Evolutionary conservation across 129 eudicot genomes (phyloP).

Genomic region (sunflower (Helianthus annuus)): DNA sequence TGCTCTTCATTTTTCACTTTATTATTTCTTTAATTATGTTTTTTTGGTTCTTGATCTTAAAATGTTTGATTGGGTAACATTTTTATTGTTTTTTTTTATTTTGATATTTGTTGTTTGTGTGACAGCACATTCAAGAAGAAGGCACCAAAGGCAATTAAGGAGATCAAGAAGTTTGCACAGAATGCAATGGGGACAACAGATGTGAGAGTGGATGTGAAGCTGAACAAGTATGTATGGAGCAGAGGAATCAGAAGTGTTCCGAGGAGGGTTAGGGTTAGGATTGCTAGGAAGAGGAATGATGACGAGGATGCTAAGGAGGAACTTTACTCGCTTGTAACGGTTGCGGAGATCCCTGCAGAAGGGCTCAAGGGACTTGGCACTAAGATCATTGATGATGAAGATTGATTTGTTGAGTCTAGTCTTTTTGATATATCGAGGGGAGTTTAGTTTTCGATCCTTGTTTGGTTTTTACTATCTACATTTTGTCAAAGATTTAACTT

Average conservation of each 20-base stretch:
- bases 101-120: not conserved
- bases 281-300: constrained; percentile 17
- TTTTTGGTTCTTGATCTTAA: not conserved
- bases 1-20: not conserved
- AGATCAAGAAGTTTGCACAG: constrained; percentile 18
- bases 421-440: not conserved
- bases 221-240: constrained; percentile 14
- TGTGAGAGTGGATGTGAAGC: constrained; percentile 19
- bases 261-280: constrained; percentile 17
- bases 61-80: not conserved
- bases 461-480: not conserved
- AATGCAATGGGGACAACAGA: constrained; percentile 13
- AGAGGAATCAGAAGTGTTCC: constrained; percentile 21
- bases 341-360: not conserved
- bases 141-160: constrained; percentile 18
- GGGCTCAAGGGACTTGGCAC: constrained; percentile 18
- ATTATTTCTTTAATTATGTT: not conserved
- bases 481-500: not conserved
- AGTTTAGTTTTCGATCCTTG: constrained; percentile 2
- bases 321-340: constrained; percentile 20
- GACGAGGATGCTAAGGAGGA: constrained; percentile 20
- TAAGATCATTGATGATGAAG: constrained; percentile 15
- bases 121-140: constrained; percentile 9
- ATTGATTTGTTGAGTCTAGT: not conserved
- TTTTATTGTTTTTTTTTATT: not conserved